Conservation (phyloP, 495 filamentous ascomycete genomes). For the Daldinia decipiens region DNA sequence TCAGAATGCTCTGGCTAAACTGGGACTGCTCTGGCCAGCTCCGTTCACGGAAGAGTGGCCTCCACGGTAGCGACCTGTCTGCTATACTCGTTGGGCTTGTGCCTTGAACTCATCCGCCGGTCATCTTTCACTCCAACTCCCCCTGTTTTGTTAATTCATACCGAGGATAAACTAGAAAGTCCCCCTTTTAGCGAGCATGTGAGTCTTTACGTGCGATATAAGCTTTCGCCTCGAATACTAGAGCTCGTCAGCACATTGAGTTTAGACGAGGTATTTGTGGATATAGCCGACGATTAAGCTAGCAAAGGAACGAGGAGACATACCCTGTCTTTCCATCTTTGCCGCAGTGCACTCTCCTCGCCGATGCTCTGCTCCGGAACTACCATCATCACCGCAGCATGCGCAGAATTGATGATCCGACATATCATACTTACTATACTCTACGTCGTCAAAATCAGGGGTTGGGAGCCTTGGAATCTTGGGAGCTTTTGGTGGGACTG, state of each 20-base stretch:
- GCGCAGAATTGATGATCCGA: slow-evolving; percentile 33
- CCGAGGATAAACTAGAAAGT: background rate
- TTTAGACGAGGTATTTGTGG: background rate
- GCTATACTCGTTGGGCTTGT: no score
- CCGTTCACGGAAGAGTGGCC: background rate
- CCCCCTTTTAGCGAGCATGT: background rate
- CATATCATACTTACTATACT: slow-evolving; percentile 4
- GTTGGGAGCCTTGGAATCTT: slow-evolving; percentile 46
- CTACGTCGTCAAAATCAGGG: slow-evolving; percentile 41
- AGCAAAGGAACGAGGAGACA: background rate
- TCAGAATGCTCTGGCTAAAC: background rate
- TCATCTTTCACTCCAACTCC: background rate
- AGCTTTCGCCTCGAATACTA: slow-evolving; percentile 24
- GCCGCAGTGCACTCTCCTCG: slow-evolving; percentile 5
- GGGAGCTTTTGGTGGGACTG: slow-evolving; percentile 38
- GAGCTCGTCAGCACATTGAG: slow-evolving; percentile 8
- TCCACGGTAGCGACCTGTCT: background rate
- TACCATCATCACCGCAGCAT: slow-evolving; percentile 31
- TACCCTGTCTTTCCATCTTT: slow-evolving; percentile 46
- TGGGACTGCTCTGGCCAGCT: background rate
- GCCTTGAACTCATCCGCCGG: no score
- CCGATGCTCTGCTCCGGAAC: background rate
- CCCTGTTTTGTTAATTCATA: background rate
- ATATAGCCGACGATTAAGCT: background rate
- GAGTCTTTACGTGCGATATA: slow-evolving; percentile 18